Conservation (phyloP, 2,329 filamentous ascomycete genomes). For the Xylariaceae sp. region DNA sequence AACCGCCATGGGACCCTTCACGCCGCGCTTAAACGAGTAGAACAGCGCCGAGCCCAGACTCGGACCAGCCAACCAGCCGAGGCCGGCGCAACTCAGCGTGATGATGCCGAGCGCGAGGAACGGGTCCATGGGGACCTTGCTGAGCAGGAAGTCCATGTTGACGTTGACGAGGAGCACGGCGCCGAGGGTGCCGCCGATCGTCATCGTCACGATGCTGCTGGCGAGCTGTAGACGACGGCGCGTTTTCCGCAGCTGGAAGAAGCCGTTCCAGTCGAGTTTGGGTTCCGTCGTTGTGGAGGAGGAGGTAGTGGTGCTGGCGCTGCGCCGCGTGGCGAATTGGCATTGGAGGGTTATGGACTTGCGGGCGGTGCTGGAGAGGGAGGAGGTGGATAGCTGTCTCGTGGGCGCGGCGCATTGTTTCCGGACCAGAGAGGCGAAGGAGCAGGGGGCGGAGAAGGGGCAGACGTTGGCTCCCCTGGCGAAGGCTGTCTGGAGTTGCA, state of each 20-base stretch:
- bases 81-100: slow-evolving; percentile 68
- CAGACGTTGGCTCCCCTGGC: slow-evolving; percentile 26
- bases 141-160: slow-evolving; percentile 65
- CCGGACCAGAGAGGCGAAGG: slow-evolving; percentile 21
- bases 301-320: slow-evolving; percentile 23
- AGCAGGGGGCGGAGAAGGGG: slow-evolving; percentile 19
- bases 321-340: slow-evolving; percentile 25
- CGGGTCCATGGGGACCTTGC: slow-evolving; percentile 77
- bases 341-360: slow-evolving; percentile 20
- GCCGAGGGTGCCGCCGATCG: slow-evolving; percentile 57
- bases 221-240: slow-evolving; percentile 78
- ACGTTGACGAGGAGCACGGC: slow-evolving; percentile 63
- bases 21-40: slow-evolving; percentile 65
- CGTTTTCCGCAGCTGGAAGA: slow-evolving; percentile 83
- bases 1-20: slow-evolving; percentile 66
- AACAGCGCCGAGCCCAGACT: slow-evolving; percentile 76
- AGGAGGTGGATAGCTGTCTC: slow-evolving; percentile 17
- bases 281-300: slow-evolving; percentile 21
- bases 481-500: slow-evolving; percentile 28
- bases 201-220: slow-evolving; percentile 64
- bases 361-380: slow-evolving; percentile 13
- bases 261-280: slow-evolving; percentile 79
- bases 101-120: slow-evolving; percentile 78
- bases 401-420: slow-evolving; percentile 24
- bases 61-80: slow-evolving; percentile 85